Evolutionary conservation across 129 eudicot species (phyloP).

Genomic region (Dittrichia graveolens): DNA sequence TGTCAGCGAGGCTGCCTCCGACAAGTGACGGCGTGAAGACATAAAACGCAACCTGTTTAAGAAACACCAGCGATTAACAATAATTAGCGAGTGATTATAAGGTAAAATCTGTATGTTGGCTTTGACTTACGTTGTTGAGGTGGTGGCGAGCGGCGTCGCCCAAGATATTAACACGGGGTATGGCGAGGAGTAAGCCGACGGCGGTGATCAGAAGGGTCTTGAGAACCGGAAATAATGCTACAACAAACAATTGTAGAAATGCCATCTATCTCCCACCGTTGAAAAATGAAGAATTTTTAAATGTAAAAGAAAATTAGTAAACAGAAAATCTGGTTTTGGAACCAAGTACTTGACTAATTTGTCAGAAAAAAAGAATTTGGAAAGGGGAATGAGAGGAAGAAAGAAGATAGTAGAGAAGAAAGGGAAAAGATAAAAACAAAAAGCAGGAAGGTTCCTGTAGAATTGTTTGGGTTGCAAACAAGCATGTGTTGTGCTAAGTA

Average conservation of each 20-base stretch:
- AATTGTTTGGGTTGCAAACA: no score
- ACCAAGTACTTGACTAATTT: no score
- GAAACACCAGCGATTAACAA: background rate
- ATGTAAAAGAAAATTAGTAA: no score
- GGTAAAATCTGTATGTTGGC: background rate
- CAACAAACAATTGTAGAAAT: conserved; percentile 50
- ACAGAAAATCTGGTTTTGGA: no score
- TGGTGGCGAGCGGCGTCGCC: conserved; percentile 53
- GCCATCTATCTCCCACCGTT: conserved; percentile 32
- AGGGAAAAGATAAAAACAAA: no score
- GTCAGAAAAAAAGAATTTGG: no score
- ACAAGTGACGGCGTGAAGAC: conserved; percentile 54
- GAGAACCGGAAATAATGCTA: conserved; percentile 59
- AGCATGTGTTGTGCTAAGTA: no score
- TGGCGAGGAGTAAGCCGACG: conserved; percentile 53
- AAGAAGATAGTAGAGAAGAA: no score
- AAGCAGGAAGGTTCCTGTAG: no score
- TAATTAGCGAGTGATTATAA: background rate
- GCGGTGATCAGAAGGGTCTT: conserved; percentile 54
- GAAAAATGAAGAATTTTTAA: no score
- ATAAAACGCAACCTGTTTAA: conserved; percentile 54
- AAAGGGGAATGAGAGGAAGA: no score
- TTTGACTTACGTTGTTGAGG: conserved; percentile 49
- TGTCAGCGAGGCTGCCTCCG: conserved; percentile 49
- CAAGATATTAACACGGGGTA: conserved; percentile 51